A percentile compares a stretch with the other conserved stretches of the same genome.
phyloP scores from a whole-genome alignment of 2,329 filamentous ascomycete genomes.

The Diplodia corticola region DNA sequence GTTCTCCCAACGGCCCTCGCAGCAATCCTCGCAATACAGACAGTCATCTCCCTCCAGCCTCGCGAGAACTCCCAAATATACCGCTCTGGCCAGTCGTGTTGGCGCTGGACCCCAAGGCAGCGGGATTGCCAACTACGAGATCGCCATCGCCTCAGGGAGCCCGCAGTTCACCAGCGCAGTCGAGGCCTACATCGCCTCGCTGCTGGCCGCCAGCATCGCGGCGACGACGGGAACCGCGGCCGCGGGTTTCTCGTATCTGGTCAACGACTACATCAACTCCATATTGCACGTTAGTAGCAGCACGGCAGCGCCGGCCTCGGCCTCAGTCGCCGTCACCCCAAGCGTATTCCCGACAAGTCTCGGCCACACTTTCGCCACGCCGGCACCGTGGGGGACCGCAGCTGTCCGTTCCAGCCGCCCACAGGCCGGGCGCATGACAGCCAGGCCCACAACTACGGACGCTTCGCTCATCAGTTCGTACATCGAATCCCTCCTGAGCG shows the following conservation, averaged over 20 bases:
- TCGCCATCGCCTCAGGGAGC: neutral
- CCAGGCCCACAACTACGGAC: neutral
- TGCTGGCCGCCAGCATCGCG: neutral
- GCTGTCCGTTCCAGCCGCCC: constrained; percentile 22
- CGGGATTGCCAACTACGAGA: constrained; percentile 7
- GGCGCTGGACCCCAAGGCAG: neutral
- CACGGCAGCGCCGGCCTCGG: neutral
- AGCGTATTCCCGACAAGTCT: neutral
- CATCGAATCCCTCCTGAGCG: constrained; percentile 22
- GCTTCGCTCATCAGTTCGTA: neutral
- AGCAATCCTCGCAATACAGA: neutral
- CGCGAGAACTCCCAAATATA: neutral
- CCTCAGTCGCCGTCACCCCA: neutral
- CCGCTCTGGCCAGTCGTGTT: neutral
- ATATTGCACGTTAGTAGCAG: neutral
- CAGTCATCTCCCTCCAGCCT: neutral
- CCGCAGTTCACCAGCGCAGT: neutral
- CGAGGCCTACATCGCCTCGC: constrained; percentile 1
- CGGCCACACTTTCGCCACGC: constrained; percentile 12
- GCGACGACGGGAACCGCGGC: neutral
- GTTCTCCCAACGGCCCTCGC: neutral
- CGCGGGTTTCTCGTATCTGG: neutral
- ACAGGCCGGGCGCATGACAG: no score
- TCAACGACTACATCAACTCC: constrained; percentile 5
- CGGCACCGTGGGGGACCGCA: neutral